These are phyloP conservation scores for Wickerhamiella pararugosa DNA, from an alignment of 1,139 yeast species.

Conservation along the genomic window DNA sequence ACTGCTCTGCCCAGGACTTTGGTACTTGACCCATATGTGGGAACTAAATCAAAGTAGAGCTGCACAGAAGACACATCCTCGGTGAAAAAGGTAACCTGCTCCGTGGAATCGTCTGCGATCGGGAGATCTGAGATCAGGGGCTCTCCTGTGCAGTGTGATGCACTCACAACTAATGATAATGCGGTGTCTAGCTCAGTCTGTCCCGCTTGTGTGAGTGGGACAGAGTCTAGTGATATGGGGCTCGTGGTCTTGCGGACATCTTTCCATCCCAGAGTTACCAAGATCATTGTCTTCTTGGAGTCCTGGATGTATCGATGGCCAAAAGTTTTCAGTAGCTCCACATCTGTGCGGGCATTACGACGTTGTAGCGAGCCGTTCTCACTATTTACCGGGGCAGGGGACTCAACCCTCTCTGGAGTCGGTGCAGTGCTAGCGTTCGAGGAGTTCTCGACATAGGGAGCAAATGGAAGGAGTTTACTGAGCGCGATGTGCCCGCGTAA, in stretches of 20 bases:
- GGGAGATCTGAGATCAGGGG: conserved; percentile 69
- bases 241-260: conserved; percentile 47
- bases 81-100: conserved; percentile 66
- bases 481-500: conserved; percentile 72
- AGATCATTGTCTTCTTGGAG: conserved; percentile 39
- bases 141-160: conserved; percentile 37
- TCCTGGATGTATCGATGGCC: conserved; percentile 61
- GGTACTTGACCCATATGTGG: conserved; percentile 58
- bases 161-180: conserved; percentile 55
- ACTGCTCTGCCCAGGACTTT: conserved; percentile 75
- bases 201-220: conserved; percentile 60
- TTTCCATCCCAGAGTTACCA: conserved; percentile 77
- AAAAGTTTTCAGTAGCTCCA: conserved; percentile 46
- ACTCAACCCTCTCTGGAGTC: too few relatives aligned
- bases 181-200: conserved; percentile 83
- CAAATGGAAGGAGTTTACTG: conserved; percentile 29
- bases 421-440: neutral
- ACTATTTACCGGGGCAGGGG: too few relatives aligned
- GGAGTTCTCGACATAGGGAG: neutral
- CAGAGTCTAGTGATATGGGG: conserved; percentile 59
- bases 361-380: neutral
- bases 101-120: conserved; percentile 64
- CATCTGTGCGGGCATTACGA: conserved; percentile 7
- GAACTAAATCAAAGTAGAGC: conserved; percentile 74
- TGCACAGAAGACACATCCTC: conserved; percentile 37